Percentiles rank a stretch among this genome's conserved stretches.
Evolutionary conservation across 352 stramenopile species (phyloP).

Genomic region (Globisporangium emineosum): DNA sequence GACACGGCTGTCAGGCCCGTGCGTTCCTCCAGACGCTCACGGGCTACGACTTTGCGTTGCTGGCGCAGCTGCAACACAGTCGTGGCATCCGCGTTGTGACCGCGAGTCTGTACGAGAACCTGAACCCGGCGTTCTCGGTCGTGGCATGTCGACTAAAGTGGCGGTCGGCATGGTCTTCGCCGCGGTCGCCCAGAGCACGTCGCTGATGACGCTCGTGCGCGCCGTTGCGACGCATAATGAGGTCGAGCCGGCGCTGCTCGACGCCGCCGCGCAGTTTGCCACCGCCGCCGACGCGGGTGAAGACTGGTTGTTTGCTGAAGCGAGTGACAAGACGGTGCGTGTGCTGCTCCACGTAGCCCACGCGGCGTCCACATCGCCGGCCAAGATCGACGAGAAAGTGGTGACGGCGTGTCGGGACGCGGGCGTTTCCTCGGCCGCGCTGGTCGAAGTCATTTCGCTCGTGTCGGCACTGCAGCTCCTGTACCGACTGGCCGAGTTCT

Average conservation of each 20-base stretch:
- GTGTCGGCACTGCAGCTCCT: not conserved
- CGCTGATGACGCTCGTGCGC: not conserved
- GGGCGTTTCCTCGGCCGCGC: not conserved
- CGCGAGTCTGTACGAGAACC: not conserved
- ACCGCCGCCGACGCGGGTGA: no score
- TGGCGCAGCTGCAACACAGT: not conserved
- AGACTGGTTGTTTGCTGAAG: not conserved
- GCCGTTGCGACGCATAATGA: not conserved
- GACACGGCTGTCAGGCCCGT: not conserved
- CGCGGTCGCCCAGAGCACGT: not conserved
- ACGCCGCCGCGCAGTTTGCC: not conserved
- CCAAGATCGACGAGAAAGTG: not conserved
- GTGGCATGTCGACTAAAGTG: not conserved
- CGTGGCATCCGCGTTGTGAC: not conserved
- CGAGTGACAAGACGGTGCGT: not conserved
- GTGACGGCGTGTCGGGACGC: no score
- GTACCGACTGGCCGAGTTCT: not conserved
- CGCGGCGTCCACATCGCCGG: not conserved
- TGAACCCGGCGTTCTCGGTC: not conserved
- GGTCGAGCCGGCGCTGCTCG: not conserved
- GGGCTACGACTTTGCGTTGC: not conserved
- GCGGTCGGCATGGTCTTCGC: not conserved
- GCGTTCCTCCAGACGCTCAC: not conserved
- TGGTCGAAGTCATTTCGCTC: not conserved
- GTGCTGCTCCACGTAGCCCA: not conserved